Evolutionary conservation across 139 green algal genomes (phyloP), one percentile per base, ranked within the genome.

Genomic region (Yamagishiella unicocca): DNA sequence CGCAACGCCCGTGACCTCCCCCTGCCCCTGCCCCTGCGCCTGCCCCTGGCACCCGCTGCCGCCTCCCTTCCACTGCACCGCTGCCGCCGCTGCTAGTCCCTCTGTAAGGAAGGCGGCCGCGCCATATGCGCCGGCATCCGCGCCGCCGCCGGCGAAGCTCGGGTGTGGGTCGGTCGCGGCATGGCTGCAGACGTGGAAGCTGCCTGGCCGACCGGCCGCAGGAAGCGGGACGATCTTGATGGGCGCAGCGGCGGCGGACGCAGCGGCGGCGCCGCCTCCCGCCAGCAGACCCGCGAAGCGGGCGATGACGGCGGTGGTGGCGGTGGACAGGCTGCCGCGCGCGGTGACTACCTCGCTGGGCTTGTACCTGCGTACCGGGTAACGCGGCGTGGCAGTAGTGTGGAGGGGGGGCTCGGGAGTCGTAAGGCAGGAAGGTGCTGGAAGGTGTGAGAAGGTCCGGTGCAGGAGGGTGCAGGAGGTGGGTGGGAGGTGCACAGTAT

Each of bases 341-440:
- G 86, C 58, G 10, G 87, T 67, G 4, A 93, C 42, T 40, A 92
- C 81, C 89, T 96, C 77, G 38, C 29, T 37, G 37, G 77, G 77
- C 25, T 58, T 42, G 55, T 61, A 73, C 77, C 77, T 84, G 33
- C 1, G 76, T 7, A n/a, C n/a, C n/a, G n/a, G n/a, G n/a, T n/a
- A n/a, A n/a, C n/a, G n/a, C n/a, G n/a, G n/a, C n/a, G n/a, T n/a
- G n/a, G n/a, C n/a, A n/a, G n/a, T n/a, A n/a, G n/a, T n/a, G n/a
- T n/a, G n/a, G n/a, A n/a, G n/a, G n/a, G n/a, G n/a, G n/a, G n/a
- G n/a, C n/a, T n/a, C n/a, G n/a, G n/a, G n/a, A n/a, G n/a, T n/a
- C n/a, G n/a, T n/a, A n/a, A n/a, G n/a, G n/a, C n/a, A n/a, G n/a
- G n/a, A n/a, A n/a, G n/a, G n/a, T n/a, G n/a, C n/a, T n/a, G n/a